These are phyloP conservation scores for Diaporthe sp. DNA, from an alignment of 2,329 filamentous ascomycete genomes.

Conservation along the genomic window DNA sequence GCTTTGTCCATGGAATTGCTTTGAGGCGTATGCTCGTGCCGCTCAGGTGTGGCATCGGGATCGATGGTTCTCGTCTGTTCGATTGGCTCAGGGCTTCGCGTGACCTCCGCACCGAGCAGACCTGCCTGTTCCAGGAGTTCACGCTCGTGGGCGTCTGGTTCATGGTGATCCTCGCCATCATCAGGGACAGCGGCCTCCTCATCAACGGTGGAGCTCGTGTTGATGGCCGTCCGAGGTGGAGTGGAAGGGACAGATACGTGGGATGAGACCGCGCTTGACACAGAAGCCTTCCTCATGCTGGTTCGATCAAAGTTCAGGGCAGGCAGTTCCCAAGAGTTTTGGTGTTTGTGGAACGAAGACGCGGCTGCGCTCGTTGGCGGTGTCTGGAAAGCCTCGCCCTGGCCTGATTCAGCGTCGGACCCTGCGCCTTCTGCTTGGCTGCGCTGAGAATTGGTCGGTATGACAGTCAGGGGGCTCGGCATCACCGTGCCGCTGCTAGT, in stretches of 20 bases:
- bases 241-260: constrained; percentile 51
- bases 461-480: constrained; percentile 53
- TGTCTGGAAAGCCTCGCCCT: constrained; percentile 63
- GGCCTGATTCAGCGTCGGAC: constrained; percentile 54
- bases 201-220: constrained; percentile 50
- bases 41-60: constrained; percentile 56
- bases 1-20: constrained; percentile 57
- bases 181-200: constrained; percentile 48
- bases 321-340: constrained; percentile 60
- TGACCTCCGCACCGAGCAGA: constrained; percentile 64
- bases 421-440: constrained; percentile 49
- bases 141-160: constrained; percentile 76
- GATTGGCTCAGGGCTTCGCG: constrained; percentile 58
- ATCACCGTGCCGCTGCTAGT: constrained; percentile 50
- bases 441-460: constrained; percentile 49
- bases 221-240: constrained; percentile 49
- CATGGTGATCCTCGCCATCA: constrained; percentile 53
- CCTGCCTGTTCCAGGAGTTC: constrained; percentile 77
- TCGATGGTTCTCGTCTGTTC: constrained; percentile 56
- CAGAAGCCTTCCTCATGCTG: constrained; percentile 56
- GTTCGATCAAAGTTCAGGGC: constrained; percentile 51
- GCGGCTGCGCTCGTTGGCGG: constrained; percentile 58
- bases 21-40: constrained; percentile 45
- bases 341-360: constrained; percentile 55
- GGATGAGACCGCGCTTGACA: constrained; percentile 58